A percentile compares a stretch with the other conserved stretches of the same genome.
These are phyloP conservation scores for Scenedesmus sp. DNA, from an alignment of 163 green algal species.

Conservation along the genomic window DNA sequence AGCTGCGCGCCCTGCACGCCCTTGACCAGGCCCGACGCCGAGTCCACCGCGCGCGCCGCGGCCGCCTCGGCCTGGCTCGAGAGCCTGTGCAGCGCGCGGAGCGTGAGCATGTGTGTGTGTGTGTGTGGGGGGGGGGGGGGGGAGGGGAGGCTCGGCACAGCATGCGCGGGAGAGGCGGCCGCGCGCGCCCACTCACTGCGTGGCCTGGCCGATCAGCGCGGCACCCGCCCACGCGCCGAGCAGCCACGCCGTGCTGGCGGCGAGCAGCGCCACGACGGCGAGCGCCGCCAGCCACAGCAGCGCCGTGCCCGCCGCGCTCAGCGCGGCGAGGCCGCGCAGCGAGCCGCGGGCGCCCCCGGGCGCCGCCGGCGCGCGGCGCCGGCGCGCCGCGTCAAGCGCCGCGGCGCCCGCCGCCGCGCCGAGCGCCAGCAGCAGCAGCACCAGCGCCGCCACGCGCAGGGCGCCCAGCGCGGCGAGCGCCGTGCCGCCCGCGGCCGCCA, in stretches of 20 bases:
- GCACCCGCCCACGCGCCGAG: not conserved
- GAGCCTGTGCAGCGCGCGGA: not conserved
- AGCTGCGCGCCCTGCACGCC: not conserved
- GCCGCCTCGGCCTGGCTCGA: slow-evolving; percentile 13
- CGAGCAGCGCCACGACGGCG: slow-evolving; percentile 24
- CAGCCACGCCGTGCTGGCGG: slow-evolving; percentile 5
- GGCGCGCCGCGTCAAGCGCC: too few species aligned
- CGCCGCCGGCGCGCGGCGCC: too few species aligned
- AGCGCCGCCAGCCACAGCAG: slow-evolving; percentile 25
- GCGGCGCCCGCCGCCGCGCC: not conserved
- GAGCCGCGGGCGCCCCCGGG: not conserved
- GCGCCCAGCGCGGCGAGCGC: not conserved
- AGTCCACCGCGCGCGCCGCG: not conserved
- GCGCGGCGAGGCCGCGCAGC: not conserved
- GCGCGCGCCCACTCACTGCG: slow-evolving; percentile 4
- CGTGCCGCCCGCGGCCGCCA: not conserved
- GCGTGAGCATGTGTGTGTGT: too few species aligned
- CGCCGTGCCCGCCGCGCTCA: not conserved
- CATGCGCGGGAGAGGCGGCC: not conserved
- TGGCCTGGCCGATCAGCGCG: not conserved
- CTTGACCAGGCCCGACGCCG: not conserved
- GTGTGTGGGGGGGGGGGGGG: too few species aligned
- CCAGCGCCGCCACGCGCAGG: slow-evolving; percentile 10
- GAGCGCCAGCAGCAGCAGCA: slow-evolving; percentile 8
- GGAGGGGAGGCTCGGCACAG: not conserved